Percentiles rank a stretch among this genome's conserved stretches.
Evolutionary conservation across 2,329 filamentous ascomycete species (phyloP).

Genomic region (Penicillium aurantiogriseum): DNA sequence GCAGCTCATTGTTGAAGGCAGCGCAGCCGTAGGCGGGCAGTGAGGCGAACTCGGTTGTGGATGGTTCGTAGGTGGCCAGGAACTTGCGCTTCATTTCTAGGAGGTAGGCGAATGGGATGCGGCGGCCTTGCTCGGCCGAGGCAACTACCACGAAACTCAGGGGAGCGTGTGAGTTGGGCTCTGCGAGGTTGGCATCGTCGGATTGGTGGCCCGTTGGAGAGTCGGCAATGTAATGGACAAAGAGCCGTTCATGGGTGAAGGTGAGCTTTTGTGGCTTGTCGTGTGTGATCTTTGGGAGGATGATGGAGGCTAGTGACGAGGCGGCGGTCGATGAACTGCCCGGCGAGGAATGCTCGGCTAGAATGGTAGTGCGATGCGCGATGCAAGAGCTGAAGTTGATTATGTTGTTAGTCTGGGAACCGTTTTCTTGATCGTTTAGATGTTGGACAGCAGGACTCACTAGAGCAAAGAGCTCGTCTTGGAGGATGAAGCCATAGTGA

Average conservation of each 20-base stretch:
- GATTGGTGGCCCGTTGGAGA: conserved; percentile 62
- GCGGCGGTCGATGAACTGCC: conserved; percentile 80
- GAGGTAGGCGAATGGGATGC: conserved; percentile 89
- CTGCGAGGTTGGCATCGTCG: conserved; percentile 34
- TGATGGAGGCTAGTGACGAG: conserved; percentile 84
- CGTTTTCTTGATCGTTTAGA: neutral
- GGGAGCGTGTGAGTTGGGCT: conserved; percentile 66
- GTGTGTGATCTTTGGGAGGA: conserved; percentile 94
- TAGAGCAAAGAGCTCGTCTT: conserved; percentile 69
- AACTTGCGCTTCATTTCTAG: conserved; percentile 89
- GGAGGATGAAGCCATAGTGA: conserved; percentile 68
- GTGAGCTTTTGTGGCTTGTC: conserved; percentile 79
- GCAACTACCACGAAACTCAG: conserved; percentile 91
- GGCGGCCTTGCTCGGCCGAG: conserved; percentile 74
- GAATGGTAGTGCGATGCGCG: conserved; percentile 87
- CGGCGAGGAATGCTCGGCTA: conserved; percentile 86
- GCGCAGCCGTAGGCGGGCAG: conserved; percentile 88
- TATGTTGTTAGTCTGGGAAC: conserved; percentile 2
- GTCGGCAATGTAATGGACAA: conserved; percentile 94
- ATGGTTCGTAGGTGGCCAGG: conserved; percentile 65
- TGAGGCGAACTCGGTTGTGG: conserved; percentile 67
- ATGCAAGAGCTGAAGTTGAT: conserved; percentile 72
- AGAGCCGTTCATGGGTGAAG: conserved; percentile 85
- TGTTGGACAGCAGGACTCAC: conserved; percentile 51
- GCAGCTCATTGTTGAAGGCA: conserved; percentile 78